Conservation (phyloP, 2,329 filamentous ascomycete species). For the Anthostomella pinea region DNA sequence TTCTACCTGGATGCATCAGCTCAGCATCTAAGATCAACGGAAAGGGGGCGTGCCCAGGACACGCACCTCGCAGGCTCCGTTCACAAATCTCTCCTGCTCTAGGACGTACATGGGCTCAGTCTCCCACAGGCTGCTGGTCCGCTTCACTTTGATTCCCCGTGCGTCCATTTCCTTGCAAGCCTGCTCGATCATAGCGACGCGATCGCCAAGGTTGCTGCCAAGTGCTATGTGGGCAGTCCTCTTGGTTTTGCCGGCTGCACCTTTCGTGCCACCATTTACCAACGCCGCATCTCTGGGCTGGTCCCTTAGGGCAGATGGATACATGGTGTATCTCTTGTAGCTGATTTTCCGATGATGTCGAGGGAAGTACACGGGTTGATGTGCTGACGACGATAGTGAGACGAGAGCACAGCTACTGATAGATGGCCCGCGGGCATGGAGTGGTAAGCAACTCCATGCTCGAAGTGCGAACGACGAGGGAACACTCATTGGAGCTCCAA, state of each 20-base stretch:
- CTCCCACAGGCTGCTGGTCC: slow-evolving; percentile 89
- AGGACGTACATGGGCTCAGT: slow-evolving; percentile 95
- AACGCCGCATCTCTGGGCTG: slow-evolving; percentile 15
- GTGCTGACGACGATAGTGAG: slow-evolving; percentile 6
- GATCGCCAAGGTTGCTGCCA: slow-evolving; percentile 88
- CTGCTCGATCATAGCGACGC: slow-evolving; percentile 78
- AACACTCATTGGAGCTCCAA: slow-evolving; percentile 24
- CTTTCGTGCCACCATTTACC: slow-evolving; percentile 25
- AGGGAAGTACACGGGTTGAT: slow-evolving; percentile 1
- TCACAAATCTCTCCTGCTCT: slow-evolving; percentile 84
- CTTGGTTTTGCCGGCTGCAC: slow-evolving; percentile 23
- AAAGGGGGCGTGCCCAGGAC: no score
- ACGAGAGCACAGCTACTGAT: background rate
- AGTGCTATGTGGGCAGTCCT: slow-evolving; percentile 76
- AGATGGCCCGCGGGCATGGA: slow-evolving; percentile 18
- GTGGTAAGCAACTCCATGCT: slow-evolving; percentile 28
- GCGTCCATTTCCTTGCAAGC: slow-evolving; percentile 77
- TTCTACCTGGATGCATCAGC: slow-evolving; percentile 76
- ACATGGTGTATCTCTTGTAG: slow-evolving; percentile 23
- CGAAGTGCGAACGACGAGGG: slow-evolving; percentile 19
- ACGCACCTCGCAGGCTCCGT: slow-evolving; percentile 91
- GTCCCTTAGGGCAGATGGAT: slow-evolving; percentile 18
- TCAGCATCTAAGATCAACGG: no score
- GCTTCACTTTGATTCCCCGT: slow-evolving; percentile 67
- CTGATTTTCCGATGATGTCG: slow-evolving; percentile 9